phyloP scores from a whole-genome alignment of 148 eudicot species.

The Camellia lanceoleosa region DNA sequence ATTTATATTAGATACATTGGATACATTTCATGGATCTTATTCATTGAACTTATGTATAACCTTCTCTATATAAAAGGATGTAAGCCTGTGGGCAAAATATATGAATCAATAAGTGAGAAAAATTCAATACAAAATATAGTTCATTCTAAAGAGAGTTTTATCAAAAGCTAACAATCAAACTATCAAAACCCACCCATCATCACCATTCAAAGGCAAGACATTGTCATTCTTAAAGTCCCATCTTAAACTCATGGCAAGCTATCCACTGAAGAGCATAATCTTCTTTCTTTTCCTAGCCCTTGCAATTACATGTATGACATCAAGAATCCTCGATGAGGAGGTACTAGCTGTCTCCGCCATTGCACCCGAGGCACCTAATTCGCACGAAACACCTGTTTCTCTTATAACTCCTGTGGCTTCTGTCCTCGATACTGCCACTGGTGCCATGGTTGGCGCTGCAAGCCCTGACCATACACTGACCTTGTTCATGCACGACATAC shows the following conservation, averaged over 20 bases:
- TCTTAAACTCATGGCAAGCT: constrained; percentile 18
- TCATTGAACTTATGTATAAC: too few relatives aligned
- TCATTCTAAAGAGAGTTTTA: too few relatives aligned
- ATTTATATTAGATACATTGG: too few relatives aligned
- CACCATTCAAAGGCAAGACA: background rate
- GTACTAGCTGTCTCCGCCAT: constrained; percentile 17
- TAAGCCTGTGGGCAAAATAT: too few relatives aligned
- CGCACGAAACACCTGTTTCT: constrained; percentile 2
- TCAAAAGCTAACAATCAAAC: too few relatives aligned
- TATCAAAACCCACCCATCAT: constrained; percentile 16
- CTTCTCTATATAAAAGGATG: too few relatives aligned
- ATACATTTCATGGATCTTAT: too few relatives aligned
- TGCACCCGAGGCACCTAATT: constrained; percentile 20
- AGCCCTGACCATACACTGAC: constrained; percentile 36
- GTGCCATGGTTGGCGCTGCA: constrained; percentile 9
- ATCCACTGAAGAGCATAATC: constrained; percentile 27
- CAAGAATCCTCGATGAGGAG: constrained; percentile 49
- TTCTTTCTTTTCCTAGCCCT: constrained; percentile 36
- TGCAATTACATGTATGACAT: constrained; percentile 29
- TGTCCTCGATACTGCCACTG: background rate
- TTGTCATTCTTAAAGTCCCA: background rate
- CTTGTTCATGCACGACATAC: constrained; percentile 44
- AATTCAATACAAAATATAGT: too few relatives aligned
- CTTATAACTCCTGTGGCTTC: background rate
- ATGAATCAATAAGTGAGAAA: too few relatives aligned